These are phyloP conservation scores for Sclerotinia sclerotiorum DNA, from an alignment of 2,329 filamentous ascomycete species.

Conservation along the genomic window DNA sequence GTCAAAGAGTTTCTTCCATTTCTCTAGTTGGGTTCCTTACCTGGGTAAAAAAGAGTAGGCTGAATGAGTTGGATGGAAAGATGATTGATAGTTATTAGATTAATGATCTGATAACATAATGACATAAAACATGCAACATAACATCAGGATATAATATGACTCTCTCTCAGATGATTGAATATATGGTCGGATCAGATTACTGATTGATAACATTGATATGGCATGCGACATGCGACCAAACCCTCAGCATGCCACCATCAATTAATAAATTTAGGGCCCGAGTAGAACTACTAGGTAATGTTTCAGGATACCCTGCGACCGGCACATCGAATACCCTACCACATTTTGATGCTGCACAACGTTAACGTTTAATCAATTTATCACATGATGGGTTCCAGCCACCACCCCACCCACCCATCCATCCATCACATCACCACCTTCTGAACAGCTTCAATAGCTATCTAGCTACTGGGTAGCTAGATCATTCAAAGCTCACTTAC, in stretches of 20 bases:
- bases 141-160: no score
- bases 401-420: background rate
- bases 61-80: background rate
- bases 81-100: background rate
- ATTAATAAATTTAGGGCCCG: no score
- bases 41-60: background rate
- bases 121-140: no score
- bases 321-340: no score
- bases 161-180: background rate
- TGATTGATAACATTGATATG: background rate
- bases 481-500: conserved; percentile 24
- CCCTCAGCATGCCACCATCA: background rate
- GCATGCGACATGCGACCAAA: no score
- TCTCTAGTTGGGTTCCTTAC: background rate
- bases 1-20: background rate
- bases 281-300: no score
- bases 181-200: background rate
- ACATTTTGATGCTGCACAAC: no score
- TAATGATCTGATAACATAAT: no score
- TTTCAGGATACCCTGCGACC: no score
- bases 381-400: background rate
- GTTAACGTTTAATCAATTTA: background rate
- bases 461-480: background rate
- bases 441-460: conserved; percentile 16
- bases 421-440: background rate